phyloP scores from a whole-genome alignment of 768 basidiomycete species.

The Kwoniella shandongensis region DNA sequence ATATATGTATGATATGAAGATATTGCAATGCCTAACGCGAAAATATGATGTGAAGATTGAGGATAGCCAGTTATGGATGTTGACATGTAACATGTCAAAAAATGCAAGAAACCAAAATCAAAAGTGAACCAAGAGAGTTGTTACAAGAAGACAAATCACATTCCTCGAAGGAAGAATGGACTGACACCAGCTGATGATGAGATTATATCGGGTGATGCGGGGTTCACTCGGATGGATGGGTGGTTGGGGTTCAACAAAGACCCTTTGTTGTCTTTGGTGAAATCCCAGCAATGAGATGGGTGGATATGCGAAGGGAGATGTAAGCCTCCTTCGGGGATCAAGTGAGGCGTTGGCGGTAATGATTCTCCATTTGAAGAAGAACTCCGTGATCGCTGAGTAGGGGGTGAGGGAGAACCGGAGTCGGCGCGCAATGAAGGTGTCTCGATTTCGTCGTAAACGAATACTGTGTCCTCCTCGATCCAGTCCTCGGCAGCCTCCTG shows the following conservation, averaged over 20 bases:
- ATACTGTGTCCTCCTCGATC: conserved; percentile 28
- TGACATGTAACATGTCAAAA: too few species aligned
- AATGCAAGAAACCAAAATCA: too few species aligned
- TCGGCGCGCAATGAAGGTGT: conserved; percentile 44
- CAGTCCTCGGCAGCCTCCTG: conserved; percentile 12
- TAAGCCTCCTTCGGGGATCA: conserved; percentile 13
- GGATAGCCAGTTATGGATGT: too few species aligned
- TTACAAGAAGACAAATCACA: too few species aligned
- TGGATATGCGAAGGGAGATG: conserved; percentile 2
- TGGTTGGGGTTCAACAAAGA: too few species aligned
- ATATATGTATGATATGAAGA: too few species aligned
- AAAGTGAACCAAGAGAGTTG: too few species aligned
- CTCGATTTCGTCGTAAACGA: conserved; percentile 31
- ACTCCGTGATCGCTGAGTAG: conserved; percentile 31
- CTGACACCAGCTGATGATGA: too few species aligned
- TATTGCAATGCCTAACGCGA: too few species aligned
- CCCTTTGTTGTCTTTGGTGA: background rate
- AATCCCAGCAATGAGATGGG: background rate
- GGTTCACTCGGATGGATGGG: background rate
- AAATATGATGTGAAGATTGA: too few species aligned
- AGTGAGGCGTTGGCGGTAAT: conserved; percentile 41
- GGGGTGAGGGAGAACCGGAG: conserved; percentile 40
- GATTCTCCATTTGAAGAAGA: conserved; percentile 31
- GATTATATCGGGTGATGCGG: too few species aligned
- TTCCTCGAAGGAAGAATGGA: too few species aligned